These are phyloP conservation scores for Fusarium pseudonygamai DNA, from an alignment of 2,329 filamentous ascomycete species.

Conservation along the genomic window DNA sequence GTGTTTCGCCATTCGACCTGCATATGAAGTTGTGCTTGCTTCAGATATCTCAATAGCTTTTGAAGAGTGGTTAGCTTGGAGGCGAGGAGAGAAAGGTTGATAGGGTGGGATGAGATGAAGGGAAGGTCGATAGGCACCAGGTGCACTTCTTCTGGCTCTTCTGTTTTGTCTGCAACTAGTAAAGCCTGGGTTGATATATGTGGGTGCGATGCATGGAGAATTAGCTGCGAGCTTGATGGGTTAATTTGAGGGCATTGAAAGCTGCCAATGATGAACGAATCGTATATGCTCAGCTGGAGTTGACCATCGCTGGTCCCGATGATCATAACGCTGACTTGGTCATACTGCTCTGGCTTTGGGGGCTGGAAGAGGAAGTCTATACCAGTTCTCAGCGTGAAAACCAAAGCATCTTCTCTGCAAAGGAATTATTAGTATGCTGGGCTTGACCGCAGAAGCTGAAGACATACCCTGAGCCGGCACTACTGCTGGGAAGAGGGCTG, in stretches of 20 bases:
- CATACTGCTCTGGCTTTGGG: constrained; percentile 70
- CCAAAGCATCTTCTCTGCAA: constrained; percentile 61
- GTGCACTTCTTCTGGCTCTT: constrained; percentile 50
- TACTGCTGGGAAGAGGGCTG: constrained; percentile 70
- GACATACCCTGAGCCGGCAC: constrained; percentile 68
- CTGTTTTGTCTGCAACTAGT: constrained; percentile 59
- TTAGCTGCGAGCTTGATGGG: constrained; percentile 48
- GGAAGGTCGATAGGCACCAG: constrained; percentile 84
- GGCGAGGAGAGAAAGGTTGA: constrained; percentile 84
- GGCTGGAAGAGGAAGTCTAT: constrained; percentile 76
- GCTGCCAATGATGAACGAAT: constrained; percentile 81
- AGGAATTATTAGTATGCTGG: constrained; percentile 13
- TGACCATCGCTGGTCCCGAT: constrained; percentile 76
- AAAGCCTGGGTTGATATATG: constrained; percentile 80
- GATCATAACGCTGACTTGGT: constrained; percentile 82
- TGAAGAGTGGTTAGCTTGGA: constrained; percentile 89
- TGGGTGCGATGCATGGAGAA: constrained; percentile 76
- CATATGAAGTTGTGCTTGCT: constrained; percentile 82
- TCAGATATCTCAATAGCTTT: constrained; percentile 85
- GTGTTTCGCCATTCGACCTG: constrained; percentile 84
- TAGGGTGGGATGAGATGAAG: constrained; percentile 80
- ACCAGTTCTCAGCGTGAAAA: constrained; percentile 75
- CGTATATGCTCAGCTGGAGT: constrained; percentile 83
- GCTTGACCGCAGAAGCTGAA: neutral
- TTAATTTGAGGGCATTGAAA: constrained; percentile 61